These are phyloP conservation scores for Balakata baccata DNA, from an alignment of 345 rosid species.

Conservation along the genomic window DNA sequence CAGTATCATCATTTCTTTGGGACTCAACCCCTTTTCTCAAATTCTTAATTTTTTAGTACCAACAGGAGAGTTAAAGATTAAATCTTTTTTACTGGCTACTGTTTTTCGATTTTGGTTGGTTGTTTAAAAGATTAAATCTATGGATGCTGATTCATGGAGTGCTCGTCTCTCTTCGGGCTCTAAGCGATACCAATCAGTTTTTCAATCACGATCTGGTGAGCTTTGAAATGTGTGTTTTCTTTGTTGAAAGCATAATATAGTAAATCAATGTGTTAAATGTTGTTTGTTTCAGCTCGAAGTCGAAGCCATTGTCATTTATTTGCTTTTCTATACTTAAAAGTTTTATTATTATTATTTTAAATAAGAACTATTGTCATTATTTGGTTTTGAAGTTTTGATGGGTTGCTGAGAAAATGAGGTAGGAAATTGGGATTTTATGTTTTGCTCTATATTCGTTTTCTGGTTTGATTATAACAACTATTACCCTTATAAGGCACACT, in stretches of 20 bases:
- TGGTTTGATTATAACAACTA: neutral
- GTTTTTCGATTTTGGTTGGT: neutral
- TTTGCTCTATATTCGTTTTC: neutral
- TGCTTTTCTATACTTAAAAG: neutral
- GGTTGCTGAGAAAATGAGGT: constrained; percentile 8
- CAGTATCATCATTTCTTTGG: constrained; percentile 16
- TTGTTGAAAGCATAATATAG: neutral
- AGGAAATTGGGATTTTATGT: neutral
- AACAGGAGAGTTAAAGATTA: neutral
- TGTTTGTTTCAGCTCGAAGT: neutral
- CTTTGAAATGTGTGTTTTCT: neutral
- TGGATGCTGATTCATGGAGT: constrained; percentile 93
- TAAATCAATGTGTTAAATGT: neutral
- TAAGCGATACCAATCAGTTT: constrained; percentile 73
- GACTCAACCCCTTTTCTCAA: neutral
- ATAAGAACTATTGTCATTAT: neutral
- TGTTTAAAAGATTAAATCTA: constrained; percentile 12
- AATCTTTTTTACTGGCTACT: neutral
- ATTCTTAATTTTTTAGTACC: neutral
- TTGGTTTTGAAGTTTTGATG: neutral
- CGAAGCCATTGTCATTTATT: constrained; percentile 6
- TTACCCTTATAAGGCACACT: neutral
- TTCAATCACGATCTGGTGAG: constrained; percentile 91
- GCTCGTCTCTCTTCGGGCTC: constrained; percentile 77
- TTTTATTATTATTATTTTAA: neutral